These are phyloP conservation scores for Colletotrichum higginsianum DNA, from an alignment of 2,329 filamentous ascomycete genomes.

Conservation along the genomic window DNA sequence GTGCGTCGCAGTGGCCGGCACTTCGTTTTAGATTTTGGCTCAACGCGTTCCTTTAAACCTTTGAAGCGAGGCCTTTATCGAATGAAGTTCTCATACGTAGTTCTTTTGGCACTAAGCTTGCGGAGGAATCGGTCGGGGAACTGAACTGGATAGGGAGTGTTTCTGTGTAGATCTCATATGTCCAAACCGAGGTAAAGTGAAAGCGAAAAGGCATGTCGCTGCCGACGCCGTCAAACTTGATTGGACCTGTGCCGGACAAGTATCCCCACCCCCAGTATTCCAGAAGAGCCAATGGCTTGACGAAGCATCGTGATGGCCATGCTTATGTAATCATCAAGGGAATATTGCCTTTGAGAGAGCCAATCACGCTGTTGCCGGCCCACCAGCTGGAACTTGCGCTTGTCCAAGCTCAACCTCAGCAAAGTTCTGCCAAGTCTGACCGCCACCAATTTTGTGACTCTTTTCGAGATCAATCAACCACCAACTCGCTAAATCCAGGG, in stretches of 20 bases:
- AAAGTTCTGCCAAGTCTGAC: slow-evolving; percentile 38
- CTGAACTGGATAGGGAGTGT: not conserved
- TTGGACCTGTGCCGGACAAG: not conserved
- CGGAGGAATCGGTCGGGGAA: slow-evolving; percentile 18
- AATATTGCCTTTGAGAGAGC: not conserved
- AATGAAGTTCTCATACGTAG: slow-evolving; percentile 1
- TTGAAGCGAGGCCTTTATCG: not conserved
- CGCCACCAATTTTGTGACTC: slow-evolving; percentile 33
- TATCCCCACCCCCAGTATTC: not conserved
- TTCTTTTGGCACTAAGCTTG: slow-evolving; percentile 13
- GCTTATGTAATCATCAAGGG: not conserved
- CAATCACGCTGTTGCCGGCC: slow-evolving; percentile 25
- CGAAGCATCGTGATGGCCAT: not conserved
- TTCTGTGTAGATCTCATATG: slow-evolving; percentile 1
- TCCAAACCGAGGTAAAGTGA: slow-evolving; percentile 24
- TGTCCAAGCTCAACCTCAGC: slow-evolving; percentile 13
- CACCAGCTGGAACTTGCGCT: not conserved
- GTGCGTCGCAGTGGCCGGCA: not conserved
- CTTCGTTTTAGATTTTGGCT: slow-evolving; percentile 11
- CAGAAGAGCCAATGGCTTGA: not conserved
- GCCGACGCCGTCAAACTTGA: not conserved
- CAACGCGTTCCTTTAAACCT: slow-evolving; percentile 20
- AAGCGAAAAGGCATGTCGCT: not conserved
- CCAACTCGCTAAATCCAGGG: not conserved
- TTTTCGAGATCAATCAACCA: slow-evolving; percentile 23